A percentile compares a stretch with the other conserved stretches of the same genome.
Conservation (phyloP, 2,329 filamentous ascomycete species). For the Fusarium sp. region DNA sequence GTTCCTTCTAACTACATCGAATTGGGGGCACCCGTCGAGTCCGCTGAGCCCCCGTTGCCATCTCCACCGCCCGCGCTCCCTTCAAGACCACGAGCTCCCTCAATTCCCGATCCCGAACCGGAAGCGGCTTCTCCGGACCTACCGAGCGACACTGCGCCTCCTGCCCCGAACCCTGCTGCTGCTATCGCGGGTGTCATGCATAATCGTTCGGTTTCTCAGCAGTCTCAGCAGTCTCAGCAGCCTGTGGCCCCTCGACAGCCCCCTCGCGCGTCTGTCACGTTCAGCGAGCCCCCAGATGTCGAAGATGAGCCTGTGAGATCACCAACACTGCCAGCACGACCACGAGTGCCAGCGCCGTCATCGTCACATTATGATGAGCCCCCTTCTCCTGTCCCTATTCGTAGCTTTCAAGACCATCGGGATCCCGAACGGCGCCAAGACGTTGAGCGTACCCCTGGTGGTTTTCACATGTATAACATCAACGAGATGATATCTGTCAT, state of each 20-base stretch:
- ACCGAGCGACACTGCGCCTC: conserved; percentile 43
- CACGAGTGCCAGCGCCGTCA: conserved; percentile 43
- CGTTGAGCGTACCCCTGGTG: conserved; percentile 73
- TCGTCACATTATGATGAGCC: conserved; percentile 45
- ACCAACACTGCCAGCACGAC: conserved; percentile 57
- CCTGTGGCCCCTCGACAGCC: conserved; percentile 48
- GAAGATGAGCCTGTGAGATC: conserved; percentile 53
- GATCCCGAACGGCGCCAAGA: conserved; percentile 45
- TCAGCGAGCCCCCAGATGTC: conserved; percentile 47
- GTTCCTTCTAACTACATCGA: conserved; percentile 98
- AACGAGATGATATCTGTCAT: conserved; percentile 98
- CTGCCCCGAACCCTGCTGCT: conserved; percentile 62
- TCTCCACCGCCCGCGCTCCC: conserved; percentile 60
- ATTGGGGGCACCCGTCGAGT: conserved; percentile 63
- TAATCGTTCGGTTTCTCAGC: conserved; percentile 56
- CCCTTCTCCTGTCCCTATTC: conserved; percentile 36
- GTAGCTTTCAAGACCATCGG: conserved; percentile 52
- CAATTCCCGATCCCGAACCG: conserved; percentile 45
- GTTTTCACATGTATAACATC: conserved; percentile 95
- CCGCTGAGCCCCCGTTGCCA: conserved; percentile 56
- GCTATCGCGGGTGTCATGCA: conserved; percentile 70
- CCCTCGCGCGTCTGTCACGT: conserved; percentile 42
- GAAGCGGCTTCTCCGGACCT: conserved; percentile 50
- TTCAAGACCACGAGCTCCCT: conserved; percentile 54
- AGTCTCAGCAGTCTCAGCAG: conserved; percentile 49